These are phyloP conservation scores for Metschnikowia noctiluminum DNA, from an alignment of 805 yeast genomes.

Conservation along the genomic window DNA sequence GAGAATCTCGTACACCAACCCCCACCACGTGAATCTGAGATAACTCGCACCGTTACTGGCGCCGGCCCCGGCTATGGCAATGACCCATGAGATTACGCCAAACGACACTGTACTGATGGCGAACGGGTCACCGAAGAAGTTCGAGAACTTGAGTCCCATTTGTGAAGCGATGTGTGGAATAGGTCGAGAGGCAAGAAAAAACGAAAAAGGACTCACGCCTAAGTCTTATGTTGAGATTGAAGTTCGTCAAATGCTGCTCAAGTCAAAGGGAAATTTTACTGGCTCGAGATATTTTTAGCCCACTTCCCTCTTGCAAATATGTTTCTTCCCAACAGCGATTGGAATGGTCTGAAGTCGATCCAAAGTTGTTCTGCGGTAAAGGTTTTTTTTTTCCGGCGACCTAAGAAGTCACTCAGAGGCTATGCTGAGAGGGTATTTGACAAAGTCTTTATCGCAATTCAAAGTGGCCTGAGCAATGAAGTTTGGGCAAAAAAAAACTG, in stretches of 20 bases:
- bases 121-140: slow-evolving; percentile 78
- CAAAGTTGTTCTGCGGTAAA: background rate
- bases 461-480: too few relatives aligned
- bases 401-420: background rate
- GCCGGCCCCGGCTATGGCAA: slow-evolving; percentile 84
- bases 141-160: slow-evolving; percentile 42
- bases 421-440: background rate
- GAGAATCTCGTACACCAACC: slow-evolving; percentile 72
- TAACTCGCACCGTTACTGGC: slow-evolving; percentile 37
- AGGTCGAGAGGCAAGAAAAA: background rate
- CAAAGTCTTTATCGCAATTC: background rate
- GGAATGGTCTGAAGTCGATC: too few relatives aligned
- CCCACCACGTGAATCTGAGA: slow-evolving; percentile 97
- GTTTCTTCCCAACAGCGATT: background rate
- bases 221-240: too few relatives aligned
- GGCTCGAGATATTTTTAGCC: background rate
- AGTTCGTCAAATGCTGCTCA: too few relatives aligned
- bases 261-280: too few relatives aligned
- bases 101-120: slow-evolving; percentile 79
- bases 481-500: too few relatives aligned
- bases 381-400: background rate
- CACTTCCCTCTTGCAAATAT: background rate
- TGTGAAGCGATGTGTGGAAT: background rate
- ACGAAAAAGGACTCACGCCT: background rate
- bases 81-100: slow-evolving; percentile 76